Evolutionary conservation across 306 rosid species (phyloP), one percentile per base, ranked within the genome.

Genomic region (Cercis canadensis): DNA sequence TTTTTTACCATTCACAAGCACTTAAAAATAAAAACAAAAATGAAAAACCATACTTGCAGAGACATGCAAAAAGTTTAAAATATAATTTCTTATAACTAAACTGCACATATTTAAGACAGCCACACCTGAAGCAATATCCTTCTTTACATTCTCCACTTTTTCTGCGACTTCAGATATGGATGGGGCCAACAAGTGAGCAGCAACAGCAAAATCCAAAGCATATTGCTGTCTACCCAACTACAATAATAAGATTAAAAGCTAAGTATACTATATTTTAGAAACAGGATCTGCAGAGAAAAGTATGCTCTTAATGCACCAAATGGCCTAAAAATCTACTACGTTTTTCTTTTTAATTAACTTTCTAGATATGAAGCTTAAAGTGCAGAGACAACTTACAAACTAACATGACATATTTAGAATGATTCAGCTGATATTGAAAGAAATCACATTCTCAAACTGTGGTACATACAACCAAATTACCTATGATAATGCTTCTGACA

Each of bases 401-500:
- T n/a, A n/a, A n/a, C n/a, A n/a, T n/a, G n/a, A n/a, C n/a, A n/a
- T n/a, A n/a, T n/a, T n/a, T n/a, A n/a, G n/a, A n/a, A n/a, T n/a
- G n/a, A n/a, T n/a, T n/a, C n/a, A n/a, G n/a, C n/a, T n/a, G n/a
- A n/a, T n/a, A n/a, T n/a, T n/a, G n/a, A n/a, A n/a, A n/a, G n/a
- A n/a, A n/a, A n/a, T n/a, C n/a, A n/a, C n/a, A n/a, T n/a, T n/a
- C n/a, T n/a, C n/a, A n/a, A n/a, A n/a, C n/a, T n/a, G n/a, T n/a
- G n/a, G n/a, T n/a, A n/a, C n/a, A n/a, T n/a, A n/a, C n/a, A n/a
- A n/a, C n/a, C n/a, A 52, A 75, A 65, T 62, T 80, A 94, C 97
- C 99, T 87, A 96, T 39, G 97, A 91, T 72, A 94, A 77, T 56
- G 99, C 97, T 78, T 89, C 92, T 46, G 96, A 91, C 89, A 88